A percentile compares a stretch with the other conserved stretches of the same genome.
Conservation (phyloP, 1,139 yeast genomes). For the Petasospora fabianii region DNA sequence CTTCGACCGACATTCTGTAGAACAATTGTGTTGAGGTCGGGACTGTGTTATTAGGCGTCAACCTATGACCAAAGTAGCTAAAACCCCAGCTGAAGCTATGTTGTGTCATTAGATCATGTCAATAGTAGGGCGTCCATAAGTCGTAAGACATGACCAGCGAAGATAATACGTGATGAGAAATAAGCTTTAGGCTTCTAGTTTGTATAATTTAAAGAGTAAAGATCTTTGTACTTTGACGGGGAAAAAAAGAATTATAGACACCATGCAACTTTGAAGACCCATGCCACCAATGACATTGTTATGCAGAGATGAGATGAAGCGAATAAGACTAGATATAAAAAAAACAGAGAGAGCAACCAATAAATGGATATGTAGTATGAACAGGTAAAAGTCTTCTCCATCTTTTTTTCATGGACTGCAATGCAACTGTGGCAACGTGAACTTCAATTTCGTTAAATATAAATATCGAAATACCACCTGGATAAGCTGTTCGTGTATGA, state of each 20-base stretch:
- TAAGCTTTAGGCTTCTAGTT: no score
- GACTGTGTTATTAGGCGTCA: no score
- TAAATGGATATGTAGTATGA: constrained; percentile 9
- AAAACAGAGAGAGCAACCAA: constrained; percentile 2
- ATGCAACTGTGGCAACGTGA: constrained; percentile 2
- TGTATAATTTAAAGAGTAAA: constrained; percentile 1
- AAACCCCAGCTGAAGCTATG: no score
- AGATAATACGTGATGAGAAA: no score
- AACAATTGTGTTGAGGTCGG: no score
- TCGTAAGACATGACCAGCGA: no score
- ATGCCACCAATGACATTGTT: background rate
- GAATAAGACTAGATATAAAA: background rate
- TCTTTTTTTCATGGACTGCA: constrained; percentile 1
- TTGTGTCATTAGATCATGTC: no score
- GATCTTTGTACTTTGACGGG: constrained; percentile 2
- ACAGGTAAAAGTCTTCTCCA: constrained; percentile 9
- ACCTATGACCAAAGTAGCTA: no score
- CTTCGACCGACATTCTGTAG: no score
- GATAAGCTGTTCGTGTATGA: background rate
- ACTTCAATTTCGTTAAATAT: constrained; percentile 10
- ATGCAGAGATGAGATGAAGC: background rate
- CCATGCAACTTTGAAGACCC: constrained; percentile 11
- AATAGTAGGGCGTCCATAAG: no score
- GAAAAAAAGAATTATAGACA: constrained; percentile 3
- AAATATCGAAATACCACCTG: constrained; percentile 9